Evolutionary conservation across 495 filamentous ascomycete genomes (phyloP).

Genomic region (Aspergillus leporis): DNA sequence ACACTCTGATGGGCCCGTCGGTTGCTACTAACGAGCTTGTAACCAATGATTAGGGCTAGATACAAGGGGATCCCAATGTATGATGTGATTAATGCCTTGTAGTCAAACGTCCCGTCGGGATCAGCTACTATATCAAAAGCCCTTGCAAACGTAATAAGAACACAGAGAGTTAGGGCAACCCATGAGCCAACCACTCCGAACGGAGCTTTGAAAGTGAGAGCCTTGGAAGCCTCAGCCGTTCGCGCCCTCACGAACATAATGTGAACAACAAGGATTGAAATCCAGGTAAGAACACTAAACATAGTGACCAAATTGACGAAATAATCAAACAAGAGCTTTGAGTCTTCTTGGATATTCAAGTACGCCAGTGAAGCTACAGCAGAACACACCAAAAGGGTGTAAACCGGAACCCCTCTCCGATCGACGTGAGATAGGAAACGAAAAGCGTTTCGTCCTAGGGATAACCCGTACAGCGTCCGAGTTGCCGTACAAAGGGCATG

Average conservation of each 20-base stretch:
- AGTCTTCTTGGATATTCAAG: slow-evolving; percentile 66
- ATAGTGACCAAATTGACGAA: slow-evolving; percentile 79
- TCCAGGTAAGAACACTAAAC: slow-evolving; percentile 67
- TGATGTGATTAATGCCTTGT: slow-evolving; percentile 70
- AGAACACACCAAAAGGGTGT: slow-evolving; percentile 60
- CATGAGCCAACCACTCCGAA: slow-evolving; percentile 68
- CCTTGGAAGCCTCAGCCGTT: slow-evolving; percentile 60
- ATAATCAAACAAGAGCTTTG: slow-evolving; percentile 68
- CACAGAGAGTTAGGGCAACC: slow-evolving; percentile 62
- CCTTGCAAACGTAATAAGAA: slow-evolving; percentile 71
- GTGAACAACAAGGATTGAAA: slow-evolving; percentile 77
- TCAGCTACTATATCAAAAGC: slow-evolving; percentile 64
- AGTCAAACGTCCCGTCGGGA: slow-evolving; percentile 43
- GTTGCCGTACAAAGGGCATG: slow-evolving; percentile 62
- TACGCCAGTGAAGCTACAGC: slow-evolving; percentile 66
- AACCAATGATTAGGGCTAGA: slow-evolving; percentile 64
- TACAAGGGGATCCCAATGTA: slow-evolving; percentile 81
- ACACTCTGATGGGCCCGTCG: neutral
- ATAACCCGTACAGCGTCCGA: slow-evolving; percentile 73
- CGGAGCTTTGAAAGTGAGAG: slow-evolving; percentile 70
- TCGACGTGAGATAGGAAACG: slow-evolving; percentile 66
- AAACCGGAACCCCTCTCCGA: slow-evolving; percentile 69
- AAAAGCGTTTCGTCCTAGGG: slow-evolving; percentile 70
- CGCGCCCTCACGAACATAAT: slow-evolving; percentile 73
- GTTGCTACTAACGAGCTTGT: slow-evolving; percentile 51